Evolutionary conservation across 225 moss, liverwort and hornwort species (phyloP), one percentile per base, ranked within the genome.

Genomic region (Bryum argenteum): DNA sequence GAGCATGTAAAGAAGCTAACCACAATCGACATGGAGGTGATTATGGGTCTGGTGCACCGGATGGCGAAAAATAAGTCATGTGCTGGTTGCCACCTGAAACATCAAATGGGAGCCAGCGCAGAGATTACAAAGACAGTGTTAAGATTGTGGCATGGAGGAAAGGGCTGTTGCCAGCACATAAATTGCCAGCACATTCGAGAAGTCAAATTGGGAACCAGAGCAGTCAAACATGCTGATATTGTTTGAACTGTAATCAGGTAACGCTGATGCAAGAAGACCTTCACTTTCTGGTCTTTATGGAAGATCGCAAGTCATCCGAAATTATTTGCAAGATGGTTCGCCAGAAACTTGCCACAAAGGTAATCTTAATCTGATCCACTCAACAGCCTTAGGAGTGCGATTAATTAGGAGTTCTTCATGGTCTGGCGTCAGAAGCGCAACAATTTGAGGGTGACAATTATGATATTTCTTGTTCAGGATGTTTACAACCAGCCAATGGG

Each of bases 221-320:
- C 9, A 63, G 45, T 17, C 24, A 57, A 69, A n/a, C 24, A 41
- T 65, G 40, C 40, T 65, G 10, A 70, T n/a, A n/a, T n/a, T 74
- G 6, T 69, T 43, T 67, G 19, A 57, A 42, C 37, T 52, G 61
- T 48, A 65, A 67, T 64, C 81, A 85, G 85, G 77, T 81, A 44
- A 75, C 78, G 64, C 72, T 85, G 63, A 75, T 85, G 62, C 78
- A 78, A 78, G 75, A 75, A 65, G 75, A 78, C 22, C 81, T 85
- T 61, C 85, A 85, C 43, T 76, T 81, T 12, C 59, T 85, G 57
- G 78, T 85, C 39, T 85, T 85, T 73, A 81, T 85, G 70, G 85
- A 85, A 66, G 78, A 78, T 73, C 81, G 85, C 28, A 85, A 85
- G 71, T 67, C 78, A n/a, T 78, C 85, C 23, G 85, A 85, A 71